Conservation (phyloP, 1,139 yeast genomes). For the Yamadazyma atlantica region DNA sequence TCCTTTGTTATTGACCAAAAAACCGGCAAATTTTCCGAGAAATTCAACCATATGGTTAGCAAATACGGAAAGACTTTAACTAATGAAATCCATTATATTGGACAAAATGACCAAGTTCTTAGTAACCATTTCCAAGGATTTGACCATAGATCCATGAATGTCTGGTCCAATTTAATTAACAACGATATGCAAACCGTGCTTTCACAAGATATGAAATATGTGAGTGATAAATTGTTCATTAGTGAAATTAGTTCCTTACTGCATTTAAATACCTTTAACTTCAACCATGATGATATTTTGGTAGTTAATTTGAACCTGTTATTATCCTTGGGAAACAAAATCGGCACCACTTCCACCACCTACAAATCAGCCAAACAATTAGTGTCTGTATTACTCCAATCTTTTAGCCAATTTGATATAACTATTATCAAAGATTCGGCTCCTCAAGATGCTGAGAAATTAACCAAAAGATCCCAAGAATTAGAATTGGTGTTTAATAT, state of each 20-base stretch:
- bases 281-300: conserved; percentile 20
- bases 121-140: conserved; percentile 31
- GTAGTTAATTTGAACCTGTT: conserved; percentile 43
- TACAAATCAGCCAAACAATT: conserved; percentile 36
- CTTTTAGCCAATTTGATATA: conserved; percentile 32
- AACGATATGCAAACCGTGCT: conserved; percentile 15
- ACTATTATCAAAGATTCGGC: conserved; percentile 27
- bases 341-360: conserved; percentile 41
- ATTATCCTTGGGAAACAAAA: conserved; percentile 38
- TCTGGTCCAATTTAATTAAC: conserved; percentile 31
- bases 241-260: conserved; percentile 49
- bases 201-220: conserved; percentile 6
- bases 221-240: conserved; percentile 47
- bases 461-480: conserved; percentile 26
- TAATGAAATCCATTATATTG: conserved; percentile 26
- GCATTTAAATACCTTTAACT: conserved; percentile 25
- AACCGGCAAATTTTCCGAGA: conserved; percentile 4
- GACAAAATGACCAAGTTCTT: conserved; percentile 7
- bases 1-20: conserved; percentile 7
- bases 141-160: conserved; percentile 28
- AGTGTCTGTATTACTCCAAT: conserved; percentile 29
- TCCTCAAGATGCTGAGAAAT: conserved; percentile 1
- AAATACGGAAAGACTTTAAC: conserved; percentile 22
- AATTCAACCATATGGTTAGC: conserved; percentile 6
- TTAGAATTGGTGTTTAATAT: conserved; percentile 21